Evolutionary conservation across 2,329 filamentous ascomycete genomes (phyloP), one percentile per base, ranked within the genome.

Genomic region (Sarocladiaceae sp.): DNA sequence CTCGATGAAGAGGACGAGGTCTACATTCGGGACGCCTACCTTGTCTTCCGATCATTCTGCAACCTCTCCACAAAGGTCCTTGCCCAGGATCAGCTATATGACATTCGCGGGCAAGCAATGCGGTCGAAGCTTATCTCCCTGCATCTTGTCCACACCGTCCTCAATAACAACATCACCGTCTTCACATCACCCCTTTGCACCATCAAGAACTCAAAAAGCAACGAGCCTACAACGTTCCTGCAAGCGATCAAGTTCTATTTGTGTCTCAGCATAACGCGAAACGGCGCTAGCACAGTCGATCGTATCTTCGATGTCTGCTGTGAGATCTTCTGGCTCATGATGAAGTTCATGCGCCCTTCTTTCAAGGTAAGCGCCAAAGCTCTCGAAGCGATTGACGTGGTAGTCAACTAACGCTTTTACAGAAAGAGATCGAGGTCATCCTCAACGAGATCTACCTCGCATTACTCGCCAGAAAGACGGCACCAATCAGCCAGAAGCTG

Each of bases 401-500:
- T n/a, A n/a, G n/a, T n/a, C n/a, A 12, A 45, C 60, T 68, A 48
- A 65, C 53, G 5, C 4, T 42, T 32, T 16, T 44, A 47, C 57
- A 88, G 81, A 95, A 95, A 78, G 93, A 98, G 60, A 86, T 98
- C 45, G 93, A 97, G 63, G 91, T 98, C 0, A 97, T 98, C 59
- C 67, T 98, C 47, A 97, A 97, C 60, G 93, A 98, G 59, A 94
- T 98, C 23, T 98, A 98, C 59, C 71, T 98, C 4, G 85, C 90
- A 1, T 88, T 97, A 33, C 70, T 98, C 29, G 91, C 95, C 41
- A 86, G 91, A 62, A 82, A 84, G 50, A 90, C 82, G 47, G 89
- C 91, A 0, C 91, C 91, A 3, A 68, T 84, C 9, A 89, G 89
- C 48, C 93, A 98, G 60, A 98, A 97, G 64, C 78, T 93, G 45